Base-by-base conservation (phyloP, 2,329 filamentous ascomycete species). In the Fusarium euwallaceae region DNA sequence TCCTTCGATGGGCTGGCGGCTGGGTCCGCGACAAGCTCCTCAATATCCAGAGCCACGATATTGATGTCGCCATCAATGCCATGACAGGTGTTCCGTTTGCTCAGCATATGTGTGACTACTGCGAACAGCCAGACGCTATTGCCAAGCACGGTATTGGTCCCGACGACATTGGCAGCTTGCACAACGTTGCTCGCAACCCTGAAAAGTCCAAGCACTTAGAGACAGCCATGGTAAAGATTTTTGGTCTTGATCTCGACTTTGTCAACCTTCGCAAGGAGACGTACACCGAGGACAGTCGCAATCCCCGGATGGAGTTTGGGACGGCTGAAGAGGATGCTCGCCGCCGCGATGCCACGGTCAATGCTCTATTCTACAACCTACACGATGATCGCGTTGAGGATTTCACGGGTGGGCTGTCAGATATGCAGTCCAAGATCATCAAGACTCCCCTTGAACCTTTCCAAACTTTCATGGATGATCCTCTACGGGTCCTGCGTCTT, bases 201-300 rank as follows among this genome's bases (percentile, higher is more conserved):
- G 95, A 98, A 79, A 98, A 98, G 84, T 98, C 95, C 22, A 98
- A 98, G 84, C 94, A 98, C 81, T 89, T 98, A 16, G 96, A 97
- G 83, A 98, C 96, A 0, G 94, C 95, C 59, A 97, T 95, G 11
- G 95, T 94, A 27, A 93, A 89, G 74, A 91, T 98, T 67, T 92
- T 98, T 79, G 95, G 93, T 1, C 88, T 97, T 59, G 96, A 98
- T 80, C 89, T 98, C 58, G 96, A 99, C 81, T 92, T 99, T 80
- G 97, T 99, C 77, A 99, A 98, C 81, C 86, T 98, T 56, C 90
- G 96, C 55, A 97, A 95, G 80, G 97, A 98, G 84, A 95, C 93
- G 1, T 98, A 98, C 78, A 89, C 92, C 1, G 92, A 94, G n/a
- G 91, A 97, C 69, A 97, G 94, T 79, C 91, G 97, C 39, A 98